Conservation (phyloP, 2,329 filamentous ascomycete genomes). For the Ceratocystiopsis minuta region DNA sequence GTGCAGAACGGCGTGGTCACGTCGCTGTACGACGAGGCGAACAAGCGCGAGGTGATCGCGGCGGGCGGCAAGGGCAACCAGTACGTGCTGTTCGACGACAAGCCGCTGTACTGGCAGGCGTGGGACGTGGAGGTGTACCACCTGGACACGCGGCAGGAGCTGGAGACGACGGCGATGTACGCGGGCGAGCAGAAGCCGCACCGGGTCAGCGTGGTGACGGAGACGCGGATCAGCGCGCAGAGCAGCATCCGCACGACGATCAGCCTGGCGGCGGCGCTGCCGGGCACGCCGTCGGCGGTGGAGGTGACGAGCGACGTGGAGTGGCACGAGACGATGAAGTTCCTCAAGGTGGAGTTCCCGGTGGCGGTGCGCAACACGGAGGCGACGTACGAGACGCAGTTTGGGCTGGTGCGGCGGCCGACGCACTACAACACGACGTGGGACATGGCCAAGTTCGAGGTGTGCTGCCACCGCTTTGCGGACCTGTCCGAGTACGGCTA, state of each 20-base stretch:
- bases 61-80: slow-evolving; percentile 66
- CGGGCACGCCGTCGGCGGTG: slow-evolving; percentile 49
- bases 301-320: slow-evolving; percentile 77
- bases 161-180: slow-evolving; percentile 47
- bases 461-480: slow-evolving; percentile 58
- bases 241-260: slow-evolving; percentile 80
- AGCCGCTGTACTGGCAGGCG: slow-evolving; percentile 91
- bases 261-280: slow-evolving; percentile 51
- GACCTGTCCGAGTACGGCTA: slow-evolving; percentile 53
- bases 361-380: slow-evolving; percentile 82
- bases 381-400: slow-evolving; percentile 89
- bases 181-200: slow-evolving; percentile 57
- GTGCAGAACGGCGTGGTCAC: slow-evolving; percentile 63
- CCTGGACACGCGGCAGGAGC: slow-evolving; percentile 64
- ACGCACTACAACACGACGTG: slow-evolving; percentile 94
- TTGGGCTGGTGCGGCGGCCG: slow-evolving; percentile 69
- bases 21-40: slow-evolving; percentile 60
- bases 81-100: slow-evolving; percentile 89
- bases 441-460: slow-evolving; percentile 70
- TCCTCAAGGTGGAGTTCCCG: slow-evolving; percentile 96
- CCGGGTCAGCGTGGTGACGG: slow-evolving; percentile 63
- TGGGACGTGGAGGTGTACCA: slow-evolving; percentile 98
- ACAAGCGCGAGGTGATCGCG: slow-evolving; percentile 61
- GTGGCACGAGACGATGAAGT: slow-evolving; percentile 94
- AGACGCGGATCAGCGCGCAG: slow-evolving; percentile 71